Percentiles rank a stretch among this genome's conserved stretches.
phyloP scores from a whole-genome alignment of 495 filamentous ascomycete genomes.

The Penicillium daleae region DNA sequence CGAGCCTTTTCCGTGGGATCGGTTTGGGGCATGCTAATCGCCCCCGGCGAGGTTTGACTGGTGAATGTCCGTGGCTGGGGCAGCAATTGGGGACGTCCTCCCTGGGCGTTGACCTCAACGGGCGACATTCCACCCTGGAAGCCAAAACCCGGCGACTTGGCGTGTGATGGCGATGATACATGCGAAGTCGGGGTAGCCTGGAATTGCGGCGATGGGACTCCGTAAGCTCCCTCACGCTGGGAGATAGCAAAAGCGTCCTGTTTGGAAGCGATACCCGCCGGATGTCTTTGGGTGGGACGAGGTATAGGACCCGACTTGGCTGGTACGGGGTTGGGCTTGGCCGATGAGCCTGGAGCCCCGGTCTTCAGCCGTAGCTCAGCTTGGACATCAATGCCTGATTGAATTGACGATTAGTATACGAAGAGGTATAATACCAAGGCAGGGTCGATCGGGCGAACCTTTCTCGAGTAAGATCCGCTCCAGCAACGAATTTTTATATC shows the following conservation, averaged over 20 bases:
- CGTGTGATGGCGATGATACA: slow-evolving; percentile 71
- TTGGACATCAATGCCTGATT: slow-evolving; percentile 91
- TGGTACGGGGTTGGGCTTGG: slow-evolving; percentile 57
- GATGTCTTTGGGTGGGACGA: slow-evolving; percentile 64
- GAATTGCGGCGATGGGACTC: slow-evolving; percentile 60
- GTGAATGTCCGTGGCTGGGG: slow-evolving; percentile 47
- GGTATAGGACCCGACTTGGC: slow-evolving; percentile 52
- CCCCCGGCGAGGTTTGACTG: slow-evolving; percentile 42
- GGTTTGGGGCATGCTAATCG: slow-evolving; percentile 47
- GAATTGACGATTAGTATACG: not conserved
- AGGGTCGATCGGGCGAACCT: slow-evolving; percentile 53
- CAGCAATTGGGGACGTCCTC: slow-evolving; percentile 54
- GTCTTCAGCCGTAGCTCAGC: slow-evolving; percentile 90
- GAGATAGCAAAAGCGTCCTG: slow-evolving; percentile 62
- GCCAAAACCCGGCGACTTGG: slow-evolving; percentile 70
- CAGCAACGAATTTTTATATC: slow-evolving; percentile 96
- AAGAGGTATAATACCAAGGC: not conserved
- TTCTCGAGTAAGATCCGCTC: slow-evolving; percentile 96
- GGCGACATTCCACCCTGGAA: slow-evolving; percentile 73
- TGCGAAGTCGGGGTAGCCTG: slow-evolving; percentile 85
- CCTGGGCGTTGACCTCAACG: slow-evolving; percentile 64
- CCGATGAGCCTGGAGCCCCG: slow-evolving; percentile 64
- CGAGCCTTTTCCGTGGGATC: slow-evolving; percentile 43
- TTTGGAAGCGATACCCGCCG: slow-evolving; percentile 72
- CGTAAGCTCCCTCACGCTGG: slow-evolving; percentile 53